Percentiles rank a stretch among this genome's conserved stretches.
Evolutionary conservation across 2,329 filamentous ascomycete species (phyloP).

Genomic region (Pseudodiploospora longispora): DNA sequence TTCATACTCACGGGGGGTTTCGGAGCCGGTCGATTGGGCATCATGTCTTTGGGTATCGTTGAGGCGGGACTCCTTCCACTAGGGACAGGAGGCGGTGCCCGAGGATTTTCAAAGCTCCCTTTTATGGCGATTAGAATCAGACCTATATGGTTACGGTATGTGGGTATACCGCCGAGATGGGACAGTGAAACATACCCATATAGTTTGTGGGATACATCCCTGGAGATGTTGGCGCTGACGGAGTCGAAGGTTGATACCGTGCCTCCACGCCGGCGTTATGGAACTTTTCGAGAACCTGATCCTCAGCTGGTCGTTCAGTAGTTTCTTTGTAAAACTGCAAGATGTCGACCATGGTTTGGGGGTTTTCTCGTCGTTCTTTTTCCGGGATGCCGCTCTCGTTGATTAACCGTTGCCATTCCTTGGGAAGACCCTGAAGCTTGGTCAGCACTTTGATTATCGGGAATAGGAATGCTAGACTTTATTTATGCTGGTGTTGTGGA

Average conservation of each 20-base stretch:
- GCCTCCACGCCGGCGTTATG: slow-evolving; percentile 67
- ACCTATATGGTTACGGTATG: too few relatives aligned
- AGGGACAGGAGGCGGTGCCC: slow-evolving; percentile 85
- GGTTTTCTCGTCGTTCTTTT: slow-evolving; percentile 91
- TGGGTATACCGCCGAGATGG: slow-evolving; percentile 21
- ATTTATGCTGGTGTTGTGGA: not conserved
- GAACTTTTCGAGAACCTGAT: slow-evolving; percentile 93
- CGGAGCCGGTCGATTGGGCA: slow-evolving; percentile 79
- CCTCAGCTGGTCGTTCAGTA: slow-evolving; percentile 68
- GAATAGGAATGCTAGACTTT: too few relatives aligned
- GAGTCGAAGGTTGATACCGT: slow-evolving; percentile 34
- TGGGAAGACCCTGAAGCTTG: slow-evolving; percentile 67
- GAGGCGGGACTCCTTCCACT: slow-evolving; percentile 38
- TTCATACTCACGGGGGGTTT: slow-evolving; percentile 67
- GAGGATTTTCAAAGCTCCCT: slow-evolving; percentile 94
- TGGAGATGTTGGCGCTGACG: slow-evolving; percentile 41
- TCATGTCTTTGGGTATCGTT: slow-evolving; percentile 39
- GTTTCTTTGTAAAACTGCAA: slow-evolving; percentile 97
- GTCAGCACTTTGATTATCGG: too few relatives aligned
- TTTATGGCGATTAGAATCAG: slow-evolving; percentile 47
- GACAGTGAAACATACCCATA: slow-evolving; percentile 60
- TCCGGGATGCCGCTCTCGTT: slow-evolving; percentile 94
- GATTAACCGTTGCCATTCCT: slow-evolving; percentile 95
- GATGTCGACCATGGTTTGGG: slow-evolving; percentile 91
- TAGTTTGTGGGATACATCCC: slow-evolving; percentile 47